A percentile compares a stretch with the other conserved stretches of the same genome.
Evolutionary conservation across 768 basidiomycete genomes (phyloP).

Genomic region (Tulasnella sp.): DNA sequence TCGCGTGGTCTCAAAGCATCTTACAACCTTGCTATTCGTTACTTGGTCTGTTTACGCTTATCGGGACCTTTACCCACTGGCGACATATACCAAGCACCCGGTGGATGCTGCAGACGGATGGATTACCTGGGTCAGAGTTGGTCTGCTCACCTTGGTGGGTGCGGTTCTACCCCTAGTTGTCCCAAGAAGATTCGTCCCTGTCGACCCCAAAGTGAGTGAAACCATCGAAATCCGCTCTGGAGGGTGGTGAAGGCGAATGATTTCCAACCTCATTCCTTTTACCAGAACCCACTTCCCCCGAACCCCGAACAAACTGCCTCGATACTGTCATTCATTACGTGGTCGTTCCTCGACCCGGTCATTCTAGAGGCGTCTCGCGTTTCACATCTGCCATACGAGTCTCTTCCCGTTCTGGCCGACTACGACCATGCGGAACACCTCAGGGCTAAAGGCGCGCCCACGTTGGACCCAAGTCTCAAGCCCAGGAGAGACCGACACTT

Average conservation of each 20-base stretch:
- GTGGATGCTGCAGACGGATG: constrained; percentile 55
- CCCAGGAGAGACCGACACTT: constrained; percentile 43
- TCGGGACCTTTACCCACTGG: constrained; percentile 56
- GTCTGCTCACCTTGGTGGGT: constrained; percentile 51
- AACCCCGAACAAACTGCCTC: constrained; percentile 59
- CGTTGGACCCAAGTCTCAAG: constrained; percentile 43
- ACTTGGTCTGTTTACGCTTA: constrained; percentile 53
- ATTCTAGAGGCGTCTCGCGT: constrained; percentile 51
- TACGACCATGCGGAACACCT: constrained; percentile 45
- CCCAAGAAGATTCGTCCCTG: constrained; percentile 62
- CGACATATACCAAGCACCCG: constrained; percentile 57
- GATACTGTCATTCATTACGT: constrained; percentile 50
- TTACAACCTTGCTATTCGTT: constrained; percentile 54
- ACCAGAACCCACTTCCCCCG: constrained; percentile 45
- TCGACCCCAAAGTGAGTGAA: constrained; percentile 54
- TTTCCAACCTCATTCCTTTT: constrained; percentile 27
- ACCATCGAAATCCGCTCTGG: not conserved
- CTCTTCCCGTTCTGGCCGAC: constrained; percentile 55
- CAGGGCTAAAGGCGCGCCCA: constrained; percentile 41
- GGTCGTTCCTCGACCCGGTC: constrained; percentile 59
- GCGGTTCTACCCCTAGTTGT: constrained; percentile 58
- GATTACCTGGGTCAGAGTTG: constrained; percentile 59
- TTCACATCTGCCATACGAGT: constrained; percentile 51
- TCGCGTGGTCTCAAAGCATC: constrained; percentile 50
- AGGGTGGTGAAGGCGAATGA: not conserved